A percentile compares a stretch with the other conserved stretches of the same genome.
Conservation (phyloP, 1,284 basidiomycete genomes). For the Cryptococcus sp. region DNA sequence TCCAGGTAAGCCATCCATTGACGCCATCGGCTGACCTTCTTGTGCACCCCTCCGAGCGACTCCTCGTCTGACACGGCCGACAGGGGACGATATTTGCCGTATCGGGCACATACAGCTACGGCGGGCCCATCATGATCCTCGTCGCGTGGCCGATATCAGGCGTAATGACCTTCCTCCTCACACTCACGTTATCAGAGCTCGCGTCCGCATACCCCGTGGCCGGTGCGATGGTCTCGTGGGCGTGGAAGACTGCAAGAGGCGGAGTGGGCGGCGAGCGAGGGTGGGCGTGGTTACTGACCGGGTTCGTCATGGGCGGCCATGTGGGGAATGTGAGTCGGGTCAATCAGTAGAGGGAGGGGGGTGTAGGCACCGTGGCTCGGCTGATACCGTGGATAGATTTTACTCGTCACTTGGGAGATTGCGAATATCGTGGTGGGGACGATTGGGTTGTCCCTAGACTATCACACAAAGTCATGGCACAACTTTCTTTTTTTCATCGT, state of each 20-base stretch:
- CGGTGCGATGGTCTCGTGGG: slow-evolving; percentile 49
- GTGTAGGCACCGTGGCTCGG: background rate
- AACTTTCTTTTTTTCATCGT: slow-evolving; percentile 42
- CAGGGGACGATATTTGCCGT: slow-evolving; percentile 48
- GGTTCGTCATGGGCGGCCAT: slow-evolving; percentile 47
- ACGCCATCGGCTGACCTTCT: background rate
- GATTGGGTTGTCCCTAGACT: slow-evolving; percentile 37
- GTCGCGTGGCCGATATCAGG: slow-evolving; percentile 48
- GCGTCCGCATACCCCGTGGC: slow-evolving; percentile 49
- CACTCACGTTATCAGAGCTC: slow-evolving; percentile 41
- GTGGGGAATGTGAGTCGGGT: slow-evolving; percentile 39
- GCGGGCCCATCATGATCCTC: slow-evolving; percentile 47
- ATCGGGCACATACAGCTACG: slow-evolving; percentile 43
- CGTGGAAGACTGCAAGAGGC: slow-evolving; percentile 45
- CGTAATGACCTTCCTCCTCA: slow-evolving; percentile 37
- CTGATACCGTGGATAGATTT: slow-evolving; percentile 22
- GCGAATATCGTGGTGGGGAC: slow-evolving; percentile 40
- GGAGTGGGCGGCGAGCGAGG: slow-evolving; percentile 46
- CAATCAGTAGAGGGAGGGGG: background rate
- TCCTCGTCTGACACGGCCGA: background rate
- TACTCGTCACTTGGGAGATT: slow-evolving; percentile 43
- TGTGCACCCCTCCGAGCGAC: background rate
- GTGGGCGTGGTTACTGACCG: slow-evolving; percentile 48
- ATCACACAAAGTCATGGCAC: slow-evolving; percentile 35
- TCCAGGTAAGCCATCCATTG: slow-evolving; percentile 32